Conservation (phyloP, 371 early-diverging fungal genomes). For the Rhizopus delemar region DNA sequence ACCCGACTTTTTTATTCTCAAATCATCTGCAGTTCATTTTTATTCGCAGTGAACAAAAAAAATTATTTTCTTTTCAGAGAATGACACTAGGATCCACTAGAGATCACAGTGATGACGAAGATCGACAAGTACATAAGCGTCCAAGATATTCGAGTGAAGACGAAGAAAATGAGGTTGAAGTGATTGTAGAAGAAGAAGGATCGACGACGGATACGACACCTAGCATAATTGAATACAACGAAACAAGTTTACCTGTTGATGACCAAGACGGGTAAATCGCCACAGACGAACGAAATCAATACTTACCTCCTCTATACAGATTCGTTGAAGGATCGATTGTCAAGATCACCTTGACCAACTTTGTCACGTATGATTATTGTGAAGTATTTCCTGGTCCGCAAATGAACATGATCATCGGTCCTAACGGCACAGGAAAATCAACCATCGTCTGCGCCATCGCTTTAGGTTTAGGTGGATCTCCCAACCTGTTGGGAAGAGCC, state of each 20-base stretch:
- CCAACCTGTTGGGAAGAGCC: slow-evolving; percentile 82
- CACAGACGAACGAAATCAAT: background rate
- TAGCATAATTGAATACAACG: background rate
- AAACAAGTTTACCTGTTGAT: background rate
- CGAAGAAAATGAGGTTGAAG: background rate
- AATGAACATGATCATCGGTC: slow-evolving; percentile 97
- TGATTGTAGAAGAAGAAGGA: background rate
- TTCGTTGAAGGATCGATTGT: slow-evolving; percentile 78
- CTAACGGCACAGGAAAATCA: slow-evolving; percentile 99
- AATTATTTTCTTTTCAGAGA: background rate
- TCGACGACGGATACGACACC: too few species aligned
- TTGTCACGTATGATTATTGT: slow-evolving; percentile 90
- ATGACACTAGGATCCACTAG: background rate
- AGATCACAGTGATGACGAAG: background rate
- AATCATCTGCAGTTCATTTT: background rate
- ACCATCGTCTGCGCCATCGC: slow-evolving; percentile 98
- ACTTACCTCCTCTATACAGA: background rate
- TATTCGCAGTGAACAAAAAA: background rate
- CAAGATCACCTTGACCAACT: slow-evolving; percentile 78
- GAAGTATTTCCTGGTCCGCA: slow-evolving; percentile 88
- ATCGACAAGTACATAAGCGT: background rate
- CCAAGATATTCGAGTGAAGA: background rate
- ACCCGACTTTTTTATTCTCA: background rate
- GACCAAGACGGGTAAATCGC: slow-evolving; percentile 2
- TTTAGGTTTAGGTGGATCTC: slow-evolving; percentile 90